phyloP scores from a whole-genome alignment of 352 stramenopile genomes.

The Phytophthora citricola region DNA sequence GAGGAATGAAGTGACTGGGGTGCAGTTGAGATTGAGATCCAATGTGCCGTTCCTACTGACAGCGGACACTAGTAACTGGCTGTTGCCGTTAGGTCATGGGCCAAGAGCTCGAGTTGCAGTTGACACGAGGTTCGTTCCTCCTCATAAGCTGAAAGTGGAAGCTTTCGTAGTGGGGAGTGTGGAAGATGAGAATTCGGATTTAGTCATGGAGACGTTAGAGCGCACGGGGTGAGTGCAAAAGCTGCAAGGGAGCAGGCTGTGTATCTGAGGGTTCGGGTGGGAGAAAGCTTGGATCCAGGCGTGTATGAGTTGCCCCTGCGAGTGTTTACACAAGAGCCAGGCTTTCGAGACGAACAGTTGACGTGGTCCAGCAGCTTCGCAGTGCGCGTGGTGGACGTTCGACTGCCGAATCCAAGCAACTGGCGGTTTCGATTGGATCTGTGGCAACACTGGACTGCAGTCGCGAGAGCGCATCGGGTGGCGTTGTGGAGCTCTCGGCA shows the following conservation, averaged over 20 bases:
- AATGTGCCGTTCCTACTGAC: slow-evolving; percentile 61
- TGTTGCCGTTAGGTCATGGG: slow-evolving; percentile 60
- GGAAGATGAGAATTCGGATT: slow-evolving; percentile 61
- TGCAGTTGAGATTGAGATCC: slow-evolving; percentile 64
- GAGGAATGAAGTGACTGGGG: slow-evolving; percentile 61
- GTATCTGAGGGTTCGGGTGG: slow-evolving; percentile 65
- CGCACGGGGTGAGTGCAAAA: slow-evolving; percentile 34
- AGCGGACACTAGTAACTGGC: slow-evolving; percentile 66
- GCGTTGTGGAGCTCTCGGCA: slow-evolving; percentile 72
- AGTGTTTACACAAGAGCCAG: slow-evolving; percentile 69
- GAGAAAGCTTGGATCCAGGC: slow-evolving; percentile 38
- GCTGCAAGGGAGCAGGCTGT: slow-evolving; percentile 52
- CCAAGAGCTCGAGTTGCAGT: slow-evolving; percentile 63
- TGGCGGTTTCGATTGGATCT: slow-evolving; percentile 80
- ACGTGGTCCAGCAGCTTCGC: slow-evolving; percentile 67
- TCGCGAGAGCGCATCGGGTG: slow-evolving; percentile 59
- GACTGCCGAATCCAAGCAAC: slow-evolving; percentile 50
- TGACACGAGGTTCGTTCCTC: slow-evolving; percentile 62
- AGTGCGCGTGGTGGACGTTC: slow-evolving; percentile 59
- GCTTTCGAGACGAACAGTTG: slow-evolving; percentile 72
- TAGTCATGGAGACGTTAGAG: slow-evolving; percentile 70
- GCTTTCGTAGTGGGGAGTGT: slow-evolving; percentile 66
- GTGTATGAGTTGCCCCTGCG: slow-evolving; percentile 72
- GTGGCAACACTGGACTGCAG: slow-evolving; percentile 76
- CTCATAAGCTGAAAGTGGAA: slow-evolving; percentile 52